Evolutionary conservation across 306 rosid species (phyloP).

Genomic region (Vachellia pachyceras): DNA sequence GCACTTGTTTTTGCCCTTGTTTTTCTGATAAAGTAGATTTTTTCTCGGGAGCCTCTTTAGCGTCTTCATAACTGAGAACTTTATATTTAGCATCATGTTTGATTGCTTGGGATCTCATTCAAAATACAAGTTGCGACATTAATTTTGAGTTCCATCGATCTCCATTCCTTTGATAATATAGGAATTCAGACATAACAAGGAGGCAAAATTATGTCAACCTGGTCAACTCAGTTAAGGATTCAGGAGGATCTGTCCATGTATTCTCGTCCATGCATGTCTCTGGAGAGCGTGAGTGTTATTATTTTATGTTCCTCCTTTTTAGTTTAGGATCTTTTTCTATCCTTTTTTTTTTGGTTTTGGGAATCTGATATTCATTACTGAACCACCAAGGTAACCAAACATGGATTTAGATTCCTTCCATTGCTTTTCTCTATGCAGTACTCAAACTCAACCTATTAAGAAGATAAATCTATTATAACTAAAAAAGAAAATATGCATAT

Average conservation of each 20-base stretch:
- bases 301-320: not conserved
- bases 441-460: not conserved
- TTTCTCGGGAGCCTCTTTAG: constrained; percentile 10
- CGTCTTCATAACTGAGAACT: constrained; percentile 16
- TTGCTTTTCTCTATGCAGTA: not conserved
- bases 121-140: not conserved
- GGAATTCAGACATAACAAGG: constrained; percentile 70
- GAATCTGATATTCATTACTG: constrained; percentile 24
- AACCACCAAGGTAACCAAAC: constrained; percentile 20
- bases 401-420: not conserved
- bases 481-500: not conserved
- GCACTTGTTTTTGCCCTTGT: not conserved
- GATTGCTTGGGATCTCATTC: not conserved
- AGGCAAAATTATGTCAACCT: constrained; percentile 78
- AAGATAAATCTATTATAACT: not conserved
- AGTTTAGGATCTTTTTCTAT: not conserved
- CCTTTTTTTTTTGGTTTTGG: not conserved
- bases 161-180: constrained; percentile 51
- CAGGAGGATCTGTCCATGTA: constrained; percentile 88
- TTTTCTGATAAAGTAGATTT: not conserved
- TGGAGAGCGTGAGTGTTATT: constrained; percentile 87
- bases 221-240: constrained; percentile 80
- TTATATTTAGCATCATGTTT: constrained; percentile 27
- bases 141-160: constrained; percentile 21
- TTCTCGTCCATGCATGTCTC: constrained; percentile 97